Evolutionary conservation across 2,329 filamentous ascomycete genomes (phyloP).

Genomic region (Acephala macrosclerotiorum): DNA sequence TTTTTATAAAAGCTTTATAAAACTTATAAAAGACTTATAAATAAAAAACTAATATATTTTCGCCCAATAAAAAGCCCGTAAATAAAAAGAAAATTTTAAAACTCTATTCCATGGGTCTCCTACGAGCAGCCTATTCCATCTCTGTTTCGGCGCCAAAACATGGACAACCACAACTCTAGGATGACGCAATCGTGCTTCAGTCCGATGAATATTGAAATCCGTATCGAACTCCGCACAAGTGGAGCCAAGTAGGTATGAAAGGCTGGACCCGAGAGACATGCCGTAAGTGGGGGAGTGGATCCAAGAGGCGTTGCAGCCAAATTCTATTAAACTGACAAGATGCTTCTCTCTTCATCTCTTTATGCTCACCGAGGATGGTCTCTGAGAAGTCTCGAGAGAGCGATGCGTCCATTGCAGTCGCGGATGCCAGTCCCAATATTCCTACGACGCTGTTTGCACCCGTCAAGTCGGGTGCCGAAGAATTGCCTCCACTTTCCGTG

Average conservation of each 20-base stretch:
- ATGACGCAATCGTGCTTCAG: background rate
- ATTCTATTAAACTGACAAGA: background rate
- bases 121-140: too few species aligned
- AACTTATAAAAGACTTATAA: too few species aligned
- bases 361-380: background rate
- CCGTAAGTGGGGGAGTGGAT: slow-evolving; percentile 6
- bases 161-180: background rate
- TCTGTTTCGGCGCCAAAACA: background rate
- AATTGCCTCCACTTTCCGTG: slow-evolving; percentile 17
- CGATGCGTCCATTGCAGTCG: background rate
- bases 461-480: slow-evolving; percentile 11
- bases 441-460: background rate
- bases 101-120: too few species aligned
- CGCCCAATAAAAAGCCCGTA: too few species aligned
- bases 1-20: too few species aligned
- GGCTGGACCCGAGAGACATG: background rate
- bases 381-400: slow-evolving; percentile 4
- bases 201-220: background rate
- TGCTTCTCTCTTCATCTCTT: background rate
- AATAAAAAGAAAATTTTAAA: too few species aligned
- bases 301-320: background rate
- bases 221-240: background rate
- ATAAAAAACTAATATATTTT: too few species aligned
- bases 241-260: background rate
- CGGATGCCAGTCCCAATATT: background rate